These are phyloP conservation scores for Globisporangium takayamanum DNA, from an alignment of 352 stramenopile genomes.

Conservation along the genomic window DNA sequence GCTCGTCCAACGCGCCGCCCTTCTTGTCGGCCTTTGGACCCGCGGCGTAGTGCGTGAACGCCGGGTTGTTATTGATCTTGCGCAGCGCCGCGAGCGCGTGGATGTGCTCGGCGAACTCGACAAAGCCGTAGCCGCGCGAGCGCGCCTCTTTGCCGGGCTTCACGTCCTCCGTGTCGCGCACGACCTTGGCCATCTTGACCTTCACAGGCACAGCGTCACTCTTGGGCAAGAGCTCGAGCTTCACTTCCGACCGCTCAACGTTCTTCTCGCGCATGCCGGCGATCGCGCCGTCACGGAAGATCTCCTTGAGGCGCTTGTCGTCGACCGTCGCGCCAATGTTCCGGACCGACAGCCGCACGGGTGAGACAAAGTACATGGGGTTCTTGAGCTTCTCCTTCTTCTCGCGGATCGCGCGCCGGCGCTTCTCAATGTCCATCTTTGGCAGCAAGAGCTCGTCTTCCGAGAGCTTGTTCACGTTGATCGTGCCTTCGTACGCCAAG, in stretches of 20 bases:
- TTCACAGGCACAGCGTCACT: constrained; percentile 41
- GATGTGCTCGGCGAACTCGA: constrained; percentile 96
- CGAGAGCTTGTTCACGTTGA: constrained; percentile 89
- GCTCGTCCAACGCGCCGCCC: constrained; percentile 30
- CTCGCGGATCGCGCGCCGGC: constrained; percentile 87
- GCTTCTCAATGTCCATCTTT: constrained; percentile 93
- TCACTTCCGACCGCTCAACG: constrained; percentile 79
- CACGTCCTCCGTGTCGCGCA: constrained; percentile 63
- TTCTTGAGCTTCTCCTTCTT: constrained; percentile 97
- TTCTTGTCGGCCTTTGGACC: constrained; percentile 32
- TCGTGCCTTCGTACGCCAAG: constrained; percentile 91
- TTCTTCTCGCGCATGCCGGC: constrained; percentile 62
- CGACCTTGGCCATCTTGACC: constrained; percentile 78
- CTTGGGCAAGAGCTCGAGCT: constrained; percentile 45
- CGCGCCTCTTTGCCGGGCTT: constrained; percentile 53
- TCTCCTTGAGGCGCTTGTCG: constrained; percentile 88
- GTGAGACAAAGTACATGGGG: constrained; percentile 96
- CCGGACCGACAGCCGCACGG: constrained; percentile 89
- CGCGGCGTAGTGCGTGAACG: constrained; percentile 71
- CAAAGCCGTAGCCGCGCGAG: constrained; percentile 89
- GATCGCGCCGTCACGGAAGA: constrained; percentile 80
- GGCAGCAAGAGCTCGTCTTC: constrained; percentile 82
- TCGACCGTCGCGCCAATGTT: constrained; percentile 88
- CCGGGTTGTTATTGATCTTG: constrained; percentile 96
- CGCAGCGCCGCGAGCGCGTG: constrained; percentile 95